Base-by-base conservation (phyloP, 2,329 filamentous ascomycete species). In the Didymosphaeria variabile region DNA sequence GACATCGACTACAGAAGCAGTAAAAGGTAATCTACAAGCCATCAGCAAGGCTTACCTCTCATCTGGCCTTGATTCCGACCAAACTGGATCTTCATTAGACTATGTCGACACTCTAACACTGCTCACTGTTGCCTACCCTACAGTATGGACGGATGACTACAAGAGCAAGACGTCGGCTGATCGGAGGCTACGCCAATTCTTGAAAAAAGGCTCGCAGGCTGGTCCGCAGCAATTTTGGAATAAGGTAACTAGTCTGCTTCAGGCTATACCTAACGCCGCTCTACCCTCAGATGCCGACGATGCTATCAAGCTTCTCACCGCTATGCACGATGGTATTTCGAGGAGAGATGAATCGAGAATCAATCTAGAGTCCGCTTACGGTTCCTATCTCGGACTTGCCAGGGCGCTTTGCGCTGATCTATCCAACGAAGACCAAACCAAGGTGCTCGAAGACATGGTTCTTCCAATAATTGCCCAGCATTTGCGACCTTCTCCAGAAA, bases 151-250 rank as follows among this genome's bases (percentile, higher is more conserved):
- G 1, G 82, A 83, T 5, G 81, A 87, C 57, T 89, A 89, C 74
- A 82, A 79, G 31, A 85, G 83, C 50, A 89, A 88, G 73, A 85
- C 84, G 32, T 73, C 84, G 8, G 85, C 77, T 60, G 84, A 79
- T 62, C 86, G 82, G 61, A 80, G 90, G 23, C 78, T 99, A 4
- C 85, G 87, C 53, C 82, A 88, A 9, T 95, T 96, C 67, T 81
- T 98, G 7, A 89, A 91, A 63, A 91, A 89, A 69, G 94, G 95
- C 2, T 97, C 94, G 0, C 92, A 97, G 71, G 87, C 88, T n/a
- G 90, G 91, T 3, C 82, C 87, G 0, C 79, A 84, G 3, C 85
- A 84, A 10, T 97, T 90, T 72, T 99, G 95, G 95, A 78, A 83
- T 29, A 86, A 86, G 17, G 75, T 97, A 34, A 82, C 85, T 42